These are phyloP conservation scores for Ceratocystis lukuohia DNA, from an alignment of 2,329 filamentous ascomycete species.

Conservation along the genomic window DNA sequence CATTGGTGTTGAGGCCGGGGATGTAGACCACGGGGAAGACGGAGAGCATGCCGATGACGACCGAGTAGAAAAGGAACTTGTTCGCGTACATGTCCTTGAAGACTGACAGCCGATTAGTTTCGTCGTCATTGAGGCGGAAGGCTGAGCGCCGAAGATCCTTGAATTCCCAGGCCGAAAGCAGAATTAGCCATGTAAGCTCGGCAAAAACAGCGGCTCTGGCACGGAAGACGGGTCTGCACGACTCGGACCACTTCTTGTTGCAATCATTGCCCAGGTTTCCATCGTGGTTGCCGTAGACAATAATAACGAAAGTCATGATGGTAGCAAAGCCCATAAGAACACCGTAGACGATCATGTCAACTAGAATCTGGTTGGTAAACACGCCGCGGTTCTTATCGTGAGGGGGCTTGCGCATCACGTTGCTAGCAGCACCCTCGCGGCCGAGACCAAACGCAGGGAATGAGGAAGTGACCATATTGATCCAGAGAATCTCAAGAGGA, in stretches of 20 bases:
- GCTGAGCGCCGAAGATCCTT: constrained; percentile 58
- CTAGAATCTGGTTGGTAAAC: constrained; percentile 63
- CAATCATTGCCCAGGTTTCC: constrained; percentile 47
- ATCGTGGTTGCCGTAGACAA: constrained; percentile 43
- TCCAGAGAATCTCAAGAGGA: constrained; percentile 80
- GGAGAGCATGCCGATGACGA: constrained; percentile 45
- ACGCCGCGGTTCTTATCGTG: constrained; percentile 55
- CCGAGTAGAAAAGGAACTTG: constrained; percentile 56
- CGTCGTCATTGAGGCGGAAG: constrained; percentile 50
- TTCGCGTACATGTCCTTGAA: constrained; percentile 55
- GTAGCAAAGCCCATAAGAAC: constrained; percentile 61
- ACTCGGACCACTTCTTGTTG: constrained; percentile 44
- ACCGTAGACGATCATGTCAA: constrained; percentile 71
- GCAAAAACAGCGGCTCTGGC: constrained; percentile 62
- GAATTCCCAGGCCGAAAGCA: constrained; percentile 67
- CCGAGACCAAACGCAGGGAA: constrained; percentile 81
- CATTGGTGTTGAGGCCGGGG: constrained; percentile 52
- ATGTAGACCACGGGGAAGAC: constrained; percentile 61
- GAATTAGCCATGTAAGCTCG: constrained; percentile 58
- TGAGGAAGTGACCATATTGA: constrained; percentile 84
- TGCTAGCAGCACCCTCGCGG: constrained; percentile 58
- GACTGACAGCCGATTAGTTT: constrained; percentile 38
- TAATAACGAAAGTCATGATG: constrained; percentile 51
- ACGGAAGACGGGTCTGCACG: constrained; percentile 49
- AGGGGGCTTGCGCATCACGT: constrained; percentile 69